phyloP scores from a whole-genome alignment of 345 rosid genomes.

The Eucalyptus cladocalyx region DNA sequence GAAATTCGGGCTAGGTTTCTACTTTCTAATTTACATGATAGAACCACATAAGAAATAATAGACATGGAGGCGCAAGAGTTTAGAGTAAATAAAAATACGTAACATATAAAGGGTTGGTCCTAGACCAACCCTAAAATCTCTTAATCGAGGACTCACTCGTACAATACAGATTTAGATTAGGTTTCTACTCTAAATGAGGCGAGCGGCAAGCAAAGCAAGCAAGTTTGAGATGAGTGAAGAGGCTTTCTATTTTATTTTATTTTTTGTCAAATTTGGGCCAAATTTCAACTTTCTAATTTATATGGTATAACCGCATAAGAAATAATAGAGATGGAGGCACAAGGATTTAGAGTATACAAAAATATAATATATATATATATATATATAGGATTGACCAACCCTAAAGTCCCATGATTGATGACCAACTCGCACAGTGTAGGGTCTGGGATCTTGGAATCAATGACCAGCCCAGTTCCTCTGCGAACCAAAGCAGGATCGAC shows the following conservation, averaged over 20 bases:
- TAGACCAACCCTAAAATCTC: too few species aligned
- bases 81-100: neutral
- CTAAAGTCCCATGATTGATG: too few species aligned
- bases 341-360: neutral
- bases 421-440: too few species aligned
- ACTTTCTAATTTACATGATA: too few species aligned
- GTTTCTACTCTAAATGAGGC: neutral
- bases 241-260: too few species aligned
- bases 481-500: rapidly evolving
- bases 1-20: neutral
- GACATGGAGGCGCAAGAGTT: neutral
- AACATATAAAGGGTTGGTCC: too few species aligned
- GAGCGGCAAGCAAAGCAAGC: neutral
- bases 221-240: neutral
- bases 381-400: too few species aligned
- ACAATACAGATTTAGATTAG: rapidly evolving
- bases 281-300: neutral
- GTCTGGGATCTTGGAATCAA: too few species aligned
- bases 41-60: neutral
- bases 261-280: neutral
- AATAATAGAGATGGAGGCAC: neutral
- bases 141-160: too few species aligned
- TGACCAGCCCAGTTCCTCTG: rapidly evolving
- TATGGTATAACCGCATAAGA: neutral
- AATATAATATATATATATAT: too few species aligned